Evolutionary conservation across 2,329 filamentous ascomycete genomes (phyloP), one percentile per base, ranked within the genome.

Genomic region (Fusarium stilboides): DNA sequence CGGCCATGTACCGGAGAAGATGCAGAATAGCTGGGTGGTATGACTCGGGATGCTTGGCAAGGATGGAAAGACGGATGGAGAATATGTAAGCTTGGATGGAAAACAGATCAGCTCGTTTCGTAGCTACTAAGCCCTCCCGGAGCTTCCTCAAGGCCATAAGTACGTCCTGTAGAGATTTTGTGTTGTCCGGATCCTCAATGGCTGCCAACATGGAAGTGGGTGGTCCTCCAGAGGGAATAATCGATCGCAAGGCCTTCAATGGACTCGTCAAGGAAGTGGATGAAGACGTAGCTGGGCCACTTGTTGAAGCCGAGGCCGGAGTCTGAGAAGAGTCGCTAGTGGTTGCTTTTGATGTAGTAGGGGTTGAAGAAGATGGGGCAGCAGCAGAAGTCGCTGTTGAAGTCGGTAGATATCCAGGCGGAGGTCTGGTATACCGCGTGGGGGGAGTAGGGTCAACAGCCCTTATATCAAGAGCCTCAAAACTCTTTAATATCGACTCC

Each of bases 11-110:
- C 44, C 89, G 86, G 14, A 99, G 84, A 3, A 98, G 86, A 73
- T 97, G 89, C 39, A 92, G 86, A 22, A 98, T 88, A 2, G 95
- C 94, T 0, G 95, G 94, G 68, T 95, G 91, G 78, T 98, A 99
- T 2, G 94, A 94, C 72, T 97, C 93, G 72, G 91, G 92, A 72
- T 97, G 91, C 68, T 90, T 89, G 59, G 92, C 89, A 34, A 97
- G 87, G 66, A 99, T 91, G 24, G 92, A 90, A 26, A 94, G 86
- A 56, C 94, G 91, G 73, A 97, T 93, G 74, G 93, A 94, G 84
- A 98, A 98, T 66, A 97, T 89, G 80, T 98, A 97, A 17, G 91
- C 93, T 72, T 94, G 90, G n/a, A 92, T 89, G 2, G 95, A 91
- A 79, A 99, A 99, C 53, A 88, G 84, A 76, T 97, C 92, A 36